Conservation (phyloP, 805 yeast genomes). For the Cyberlindnera nakhonratchasimensis region DNA sequence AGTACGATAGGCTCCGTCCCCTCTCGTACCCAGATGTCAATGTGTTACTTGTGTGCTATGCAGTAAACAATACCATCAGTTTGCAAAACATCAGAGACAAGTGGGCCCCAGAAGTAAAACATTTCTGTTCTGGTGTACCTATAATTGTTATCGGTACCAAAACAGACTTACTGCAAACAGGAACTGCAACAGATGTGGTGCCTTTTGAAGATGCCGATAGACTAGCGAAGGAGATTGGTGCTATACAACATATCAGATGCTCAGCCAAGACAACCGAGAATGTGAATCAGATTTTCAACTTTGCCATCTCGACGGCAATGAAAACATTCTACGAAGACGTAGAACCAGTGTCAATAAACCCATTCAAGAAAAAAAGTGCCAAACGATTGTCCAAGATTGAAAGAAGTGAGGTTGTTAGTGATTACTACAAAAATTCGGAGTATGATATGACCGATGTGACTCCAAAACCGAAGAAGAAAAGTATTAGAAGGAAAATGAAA, state of each 20-base stretch:
- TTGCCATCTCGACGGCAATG: conserved; percentile 39
- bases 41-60: conserved; percentile 69
- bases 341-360: conserved; percentile 8
- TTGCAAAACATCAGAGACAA: conserved; percentile 70
- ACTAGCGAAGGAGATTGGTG: conserved; percentile 61
- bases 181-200: conserved; percentile 37
- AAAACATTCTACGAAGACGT: conserved; percentile 10
- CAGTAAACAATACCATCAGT: conserved; percentile 59
- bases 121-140: conserved; percentile 80
- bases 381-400: conserved; percentile 4
- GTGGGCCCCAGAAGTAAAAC: conserved; percentile 86
- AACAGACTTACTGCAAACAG: conserved; percentile 48
- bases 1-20: conserved; percentile 76
- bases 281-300: conserved; percentile 63
- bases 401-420: conserved; percentile 9
- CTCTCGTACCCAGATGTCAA: conserved; percentile 78
- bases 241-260: conserved; percentile 72
- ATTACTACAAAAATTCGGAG: conserved; percentile 18
- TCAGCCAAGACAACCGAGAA: conserved; percentile 71
- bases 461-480: conserved; percentile 3
- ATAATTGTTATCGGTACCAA: conserved; percentile 81
- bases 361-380: conserved; percentile 10
- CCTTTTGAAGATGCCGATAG: conserved; percentile 31
- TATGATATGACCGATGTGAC: conserved; percentile 14
- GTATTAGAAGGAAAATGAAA: conserved; percentile 9